Evolutionary conservation across 768 basidiomycete species (phyloP), one percentile per base, ranked within the genome.

Genomic region (Podaxis pistillaris): DNA sequence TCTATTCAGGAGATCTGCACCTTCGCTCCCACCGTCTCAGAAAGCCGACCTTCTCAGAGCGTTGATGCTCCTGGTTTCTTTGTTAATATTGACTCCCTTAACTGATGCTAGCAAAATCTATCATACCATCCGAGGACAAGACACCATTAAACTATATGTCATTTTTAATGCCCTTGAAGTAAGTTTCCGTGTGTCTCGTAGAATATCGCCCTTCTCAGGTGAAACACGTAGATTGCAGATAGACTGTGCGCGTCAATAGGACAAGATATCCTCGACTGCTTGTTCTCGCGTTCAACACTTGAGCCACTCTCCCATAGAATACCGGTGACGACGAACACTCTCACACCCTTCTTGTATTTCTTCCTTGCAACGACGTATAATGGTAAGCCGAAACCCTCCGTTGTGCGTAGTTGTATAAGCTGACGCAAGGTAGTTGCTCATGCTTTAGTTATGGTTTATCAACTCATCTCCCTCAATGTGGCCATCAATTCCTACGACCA

Each of bases 141-240:
- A 99, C 68, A 97, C 94, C 2, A 96, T 99, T 78, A 99, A 98
- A 77, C 76, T 99, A 54, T 98, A 98, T 77, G 97, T 99, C 63
- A 96, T 99, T 56, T 99, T 98, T 77, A 98, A 98, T 73, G 96
- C 95, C 11, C 82, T 99, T 6, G 97, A 99, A 84, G 96, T 96
- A 74, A 62, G 87, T 72, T 22, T 24, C 22, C 41, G 6, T 49
- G 33, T 13, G 4, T 44, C 6, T 33, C 9, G 1, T 38, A 49
- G 12, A 54, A 17, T 41, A 49, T 38, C 46, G 46, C 40, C 11
- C 57, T 40, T 19, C 56, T 5, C 3, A 49, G 24, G 9, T 17
- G n/a, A 19, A 15, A 17, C 46, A 6, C 5, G 15, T 66, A 98
- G 96, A 98, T 99, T 66, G 97, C 89, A 28, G 97, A 99, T 74